Evolutionary conservation across 2,329 filamentous ascomycete species (phyloP), one percentile per base, ranked within the genome.

Genomic region (Arthrinium puccinioides): DNA sequence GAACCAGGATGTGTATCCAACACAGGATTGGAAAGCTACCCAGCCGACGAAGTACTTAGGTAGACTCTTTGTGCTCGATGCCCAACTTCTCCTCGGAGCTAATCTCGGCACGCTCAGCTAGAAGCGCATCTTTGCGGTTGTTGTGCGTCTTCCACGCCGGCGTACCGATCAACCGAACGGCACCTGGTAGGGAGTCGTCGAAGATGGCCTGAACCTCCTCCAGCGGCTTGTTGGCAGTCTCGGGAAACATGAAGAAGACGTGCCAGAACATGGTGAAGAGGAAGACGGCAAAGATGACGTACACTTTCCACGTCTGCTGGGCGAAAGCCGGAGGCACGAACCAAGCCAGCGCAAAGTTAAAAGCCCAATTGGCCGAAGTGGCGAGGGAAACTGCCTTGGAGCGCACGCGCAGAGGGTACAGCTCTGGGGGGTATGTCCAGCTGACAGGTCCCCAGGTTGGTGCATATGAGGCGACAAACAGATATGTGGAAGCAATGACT

Each of bases 401-500:
- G 41, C 71, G 64, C 32, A 60, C 56, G n/a, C 62, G 59, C 23
- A 64, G 56, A 14, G 64, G 64, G 50, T 61, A 72, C 21, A 72
- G 55, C 53, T 72, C 69, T 5, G 67, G 57, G 38, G 60, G 67
- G 54, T 65, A 71, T 30, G 56, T 63, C 67, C 61, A 72, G 35
- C 62, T 65, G 32, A 53, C 57, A 36, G 56, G 60, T 14, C 60
- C 68, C 69, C 57, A 67, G 23, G 59, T 68, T 11, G 59, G 62
- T 28, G 68, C 66, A 46, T 59, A 70, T 16, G 59, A 63, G 0
- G 74, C 75, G 14, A 81, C 75, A 38, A 81, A 77, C 24, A 76
- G 72, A 44, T 83, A 85, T 0, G 78, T 82, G 46, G 71, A 79
- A 2, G 79, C 77, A 38, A 84, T 76, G 44, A 83, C 69, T 1